Percentiles rank a stretch among this genome's conserved stretches.
Conservation (phyloP, 2,329 filamentous ascomycete species). For the Aspergillus flavus region DNA sequence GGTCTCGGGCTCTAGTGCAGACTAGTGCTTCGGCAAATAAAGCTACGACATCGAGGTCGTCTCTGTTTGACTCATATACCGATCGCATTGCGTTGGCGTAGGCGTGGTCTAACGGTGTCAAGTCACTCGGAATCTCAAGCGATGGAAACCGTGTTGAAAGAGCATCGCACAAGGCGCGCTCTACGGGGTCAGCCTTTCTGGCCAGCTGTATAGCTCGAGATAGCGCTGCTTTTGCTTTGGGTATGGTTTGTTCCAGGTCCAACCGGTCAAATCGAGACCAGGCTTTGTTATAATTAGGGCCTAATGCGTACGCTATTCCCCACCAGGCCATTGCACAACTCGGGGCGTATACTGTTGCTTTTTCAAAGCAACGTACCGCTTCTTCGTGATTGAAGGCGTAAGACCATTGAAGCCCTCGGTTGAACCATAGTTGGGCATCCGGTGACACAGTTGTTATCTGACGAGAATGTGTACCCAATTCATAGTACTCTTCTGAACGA, state of each 20-base stretch:
- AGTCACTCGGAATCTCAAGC: too few species aligned
- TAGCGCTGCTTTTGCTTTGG: not conserved
- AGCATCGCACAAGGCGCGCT: not conserved
- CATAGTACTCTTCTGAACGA: too few species aligned
- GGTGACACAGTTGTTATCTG: too few species aligned
- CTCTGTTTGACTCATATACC: not conserved
- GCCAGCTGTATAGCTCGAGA: not conserved
- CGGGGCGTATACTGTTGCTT: constrained; percentile 44
- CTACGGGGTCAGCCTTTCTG: not conserved
- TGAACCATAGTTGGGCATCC: too few species aligned
- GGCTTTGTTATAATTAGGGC: constrained; percentile 56
- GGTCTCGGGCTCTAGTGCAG: too few species aligned
- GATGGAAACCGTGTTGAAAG: not conserved
- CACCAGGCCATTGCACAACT: constrained; percentile 51
- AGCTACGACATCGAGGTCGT: not conserved
- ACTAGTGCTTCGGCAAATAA: not conserved
- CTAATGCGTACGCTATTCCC: constrained; percentile 52
- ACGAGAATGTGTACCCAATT: too few species aligned
- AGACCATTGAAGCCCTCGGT: too few species aligned
- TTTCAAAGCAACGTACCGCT: constrained; percentile 43
- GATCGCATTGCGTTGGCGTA: not conserved
- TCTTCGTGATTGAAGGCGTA: too few species aligned
- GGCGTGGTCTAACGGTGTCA: not conserved
- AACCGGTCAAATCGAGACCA: constrained; percentile 51
- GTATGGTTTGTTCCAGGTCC: constrained; percentile 36